phyloP scores from a whole-genome alignment of 805 yeast species.

The Candida xiaguanensis region DNA sequence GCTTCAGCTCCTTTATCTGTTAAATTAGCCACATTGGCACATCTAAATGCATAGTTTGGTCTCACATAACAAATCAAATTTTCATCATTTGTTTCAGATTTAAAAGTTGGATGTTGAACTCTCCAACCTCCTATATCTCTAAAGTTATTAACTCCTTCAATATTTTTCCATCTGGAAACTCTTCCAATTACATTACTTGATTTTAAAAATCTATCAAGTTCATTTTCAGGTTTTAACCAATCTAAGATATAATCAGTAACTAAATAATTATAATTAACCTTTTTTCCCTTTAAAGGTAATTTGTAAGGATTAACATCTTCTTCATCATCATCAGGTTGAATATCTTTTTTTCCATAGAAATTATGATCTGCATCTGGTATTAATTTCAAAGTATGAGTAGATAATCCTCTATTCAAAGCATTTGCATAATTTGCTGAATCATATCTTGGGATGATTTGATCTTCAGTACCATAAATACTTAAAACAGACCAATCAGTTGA shows the following conservation, averaged over 20 bases:
- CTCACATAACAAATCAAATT: conserved; percentile 39
- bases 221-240: conserved; percentile 47
- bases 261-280: conserved; percentile 55
- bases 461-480: conserved; percentile 69
- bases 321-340: conserved; percentile 29
- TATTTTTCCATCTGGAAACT: conserved; percentile 54
- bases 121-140: conserved; percentile 81
- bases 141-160: conserved; percentile 70
- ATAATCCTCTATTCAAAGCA: conserved; percentile 49
- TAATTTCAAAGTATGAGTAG: conserved; percentile 47
- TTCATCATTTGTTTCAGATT: conserved; percentile 1
- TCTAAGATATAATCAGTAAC: conserved; percentile 49
- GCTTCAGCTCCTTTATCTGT: conserved; percentile 46
- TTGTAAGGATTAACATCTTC: conserved; percentile 32
- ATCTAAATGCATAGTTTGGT: conserved; percentile 55
- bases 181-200: conserved; percentile 31
- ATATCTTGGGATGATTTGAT: conserved; percentile 57
- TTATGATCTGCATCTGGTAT: conserved; percentile 79
- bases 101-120: conserved; percentile 28
- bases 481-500: conserved; percentile 50
- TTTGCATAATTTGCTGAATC: conserved; percentile 63
- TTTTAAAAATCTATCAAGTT: conserved; percentile 49
- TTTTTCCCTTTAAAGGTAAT: conserved; percentile 43
- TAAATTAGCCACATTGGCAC: conserved; percentile 56
- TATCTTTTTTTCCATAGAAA: conserved; percentile 52